These are phyloP conservation scores for Silene coronaria DNA, from an alignment of 179 eudicot genomes.

Conservation along the genomic window DNA sequence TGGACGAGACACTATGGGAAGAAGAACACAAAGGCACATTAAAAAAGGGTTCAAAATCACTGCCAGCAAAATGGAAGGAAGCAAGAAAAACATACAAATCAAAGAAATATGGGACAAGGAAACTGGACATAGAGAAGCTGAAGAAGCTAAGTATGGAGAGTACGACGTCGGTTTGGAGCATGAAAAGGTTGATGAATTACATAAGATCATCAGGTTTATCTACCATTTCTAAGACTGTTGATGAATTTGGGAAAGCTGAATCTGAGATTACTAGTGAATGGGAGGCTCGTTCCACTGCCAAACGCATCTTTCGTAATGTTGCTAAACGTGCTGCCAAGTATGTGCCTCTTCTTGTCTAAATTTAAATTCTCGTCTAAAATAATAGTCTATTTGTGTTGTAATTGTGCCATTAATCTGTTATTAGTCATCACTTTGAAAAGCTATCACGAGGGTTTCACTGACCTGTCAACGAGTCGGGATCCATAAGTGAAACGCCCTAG, in stretches of 20 bases:
- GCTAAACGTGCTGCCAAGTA: constrained; percentile 64
- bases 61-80: constrained; percentile 39
- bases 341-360: neutral
- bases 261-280: constrained; percentile 67
- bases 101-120: constrained; percentile 37
- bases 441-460: too few relatives aligned
- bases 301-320: constrained; percentile 56
- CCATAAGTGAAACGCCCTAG: too few relatives aligned
- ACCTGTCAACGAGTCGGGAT: too few relatives aligned
- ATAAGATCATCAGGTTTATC: constrained; percentile 44
- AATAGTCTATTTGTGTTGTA: too few relatives aligned
- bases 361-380: too few relatives aligned
- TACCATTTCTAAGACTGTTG: constrained; percentile 47
- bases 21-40: constrained; percentile 21
- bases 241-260: constrained; percentile 45
- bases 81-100: constrained; percentile 23
- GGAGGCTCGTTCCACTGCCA: constrained; percentile 60
- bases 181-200: constrained; percentile 48
- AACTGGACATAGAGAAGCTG: constrained; percentile 46
- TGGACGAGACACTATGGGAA: constrained; percentile 34
- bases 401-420: too few relatives aligned
- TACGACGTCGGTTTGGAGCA: constrained; percentile 50
- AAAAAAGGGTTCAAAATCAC: constrained; percentile 31
- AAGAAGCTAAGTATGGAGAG: constrained; percentile 44
- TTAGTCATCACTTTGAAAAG: too few relatives aligned